Evolutionary conservation across 2,329 filamentous ascomycete genomes (phyloP).

Genomic region (Trichoderma harzianum): DNA sequence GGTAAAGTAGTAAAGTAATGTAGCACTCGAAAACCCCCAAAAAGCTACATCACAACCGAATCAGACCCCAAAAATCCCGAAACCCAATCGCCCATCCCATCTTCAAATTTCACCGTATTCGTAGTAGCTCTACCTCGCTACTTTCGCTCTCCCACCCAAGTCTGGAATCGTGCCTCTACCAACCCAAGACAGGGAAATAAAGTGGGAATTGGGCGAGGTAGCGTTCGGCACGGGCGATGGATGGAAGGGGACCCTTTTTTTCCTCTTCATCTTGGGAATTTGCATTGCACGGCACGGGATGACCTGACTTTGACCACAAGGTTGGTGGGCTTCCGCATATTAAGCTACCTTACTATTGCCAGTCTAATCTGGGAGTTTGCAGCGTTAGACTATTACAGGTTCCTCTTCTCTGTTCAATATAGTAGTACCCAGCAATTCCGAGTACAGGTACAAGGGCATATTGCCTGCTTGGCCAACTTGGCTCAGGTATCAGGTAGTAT

Average conservation of each 20-base stretch:
- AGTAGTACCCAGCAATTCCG: no score
- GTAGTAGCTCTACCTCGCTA: neutral
- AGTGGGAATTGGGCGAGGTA: neutral
- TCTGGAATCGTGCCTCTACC: neutral
- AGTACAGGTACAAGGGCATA: neutral
- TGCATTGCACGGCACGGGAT: neutral
- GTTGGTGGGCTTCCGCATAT: neutral
- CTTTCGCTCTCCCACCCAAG: neutral
- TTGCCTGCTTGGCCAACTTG: neutral
- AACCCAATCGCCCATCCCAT: neutral
- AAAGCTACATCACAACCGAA: neutral
- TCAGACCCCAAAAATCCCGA: neutral
- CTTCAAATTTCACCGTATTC: neutral
- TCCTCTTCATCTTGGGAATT: neutral
- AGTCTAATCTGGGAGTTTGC: neutral
- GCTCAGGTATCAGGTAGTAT: neutral
- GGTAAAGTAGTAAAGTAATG: neutral
- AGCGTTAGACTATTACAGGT: neutral
- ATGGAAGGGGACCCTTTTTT: neutral
- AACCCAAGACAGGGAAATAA: neutral
- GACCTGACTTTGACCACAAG: neutral
- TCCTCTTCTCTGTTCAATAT: no score
- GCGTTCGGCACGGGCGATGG: neutral
- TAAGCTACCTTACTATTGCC: neutral
- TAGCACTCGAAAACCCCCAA: neutral